Base-by-base conservation (phyloP, 495 filamentous ascomycete genomes). In the Penicillium angulare region DNA sequence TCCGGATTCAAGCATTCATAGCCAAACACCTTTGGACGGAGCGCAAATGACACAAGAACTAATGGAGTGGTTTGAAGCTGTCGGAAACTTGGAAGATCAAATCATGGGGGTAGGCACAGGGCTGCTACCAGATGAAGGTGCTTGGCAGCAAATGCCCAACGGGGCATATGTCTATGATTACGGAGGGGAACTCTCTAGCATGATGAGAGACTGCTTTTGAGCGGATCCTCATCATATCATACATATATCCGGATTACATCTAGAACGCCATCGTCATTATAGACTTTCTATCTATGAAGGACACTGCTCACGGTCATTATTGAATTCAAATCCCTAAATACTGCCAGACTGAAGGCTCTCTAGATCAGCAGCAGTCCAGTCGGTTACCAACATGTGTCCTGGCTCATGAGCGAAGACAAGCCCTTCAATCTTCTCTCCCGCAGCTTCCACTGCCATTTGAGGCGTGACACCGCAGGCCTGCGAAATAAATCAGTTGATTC, bases 391-490 rank as follows among this genome's bases (percentile, higher is more conserved):
- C 79, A 84, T 83, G 56, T 79, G 70, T 0, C 79, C 79, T 5
- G 80, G 80, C 29, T 69, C 71, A 62, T 83, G 81, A 1, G 69
- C 68, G 67, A 83, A 77, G 2, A 80, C 68, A 13, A 71, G 61
- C 0, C 79, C 80, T 10, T 73, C 51, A 17, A 83, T 54, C n/a
- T 52, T 56, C 18, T 60, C 36, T 15, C 67, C 61, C 3, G 75
- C 72, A 33, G 67, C 57, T 68, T 78, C 73, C 0, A 83, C 79
- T 7, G 77, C 79, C 42, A 78, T 71, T 57, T 83, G 80, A 5
- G 80, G 79, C 13, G 82, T 83, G 3, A 84, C 78, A 4, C 79
- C 79, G 56, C 79, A 83, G 2, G 79, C 80, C 78, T 67, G 32
- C 13, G 8, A 4, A 32, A 3, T 20, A 8, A 22, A 33, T 17